These are phyloP conservation scores for Daldinia loculata DNA, from an alignment of 495 filamentous ascomycete species.

Conservation along the genomic window DNA sequence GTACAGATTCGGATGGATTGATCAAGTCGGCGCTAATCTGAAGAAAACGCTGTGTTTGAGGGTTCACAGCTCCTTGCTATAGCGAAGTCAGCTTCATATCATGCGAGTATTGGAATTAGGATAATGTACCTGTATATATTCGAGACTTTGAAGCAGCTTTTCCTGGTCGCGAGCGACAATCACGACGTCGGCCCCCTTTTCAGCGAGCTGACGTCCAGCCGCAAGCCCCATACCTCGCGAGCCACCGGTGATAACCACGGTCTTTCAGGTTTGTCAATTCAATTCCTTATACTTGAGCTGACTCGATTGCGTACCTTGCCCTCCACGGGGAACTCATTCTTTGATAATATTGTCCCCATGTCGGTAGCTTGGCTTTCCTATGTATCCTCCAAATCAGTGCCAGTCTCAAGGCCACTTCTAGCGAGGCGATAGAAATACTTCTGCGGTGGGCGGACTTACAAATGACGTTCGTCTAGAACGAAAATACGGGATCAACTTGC, in stretches of 20 bases:
- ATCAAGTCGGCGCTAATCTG: constrained; percentile 79
- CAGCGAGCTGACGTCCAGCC: constrained; percentile 71
- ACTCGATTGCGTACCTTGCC: constrained; percentile 6
- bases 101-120: neutral
- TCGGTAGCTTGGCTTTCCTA: too few species aligned
- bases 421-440: too few species aligned
- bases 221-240: constrained; percentile 83
- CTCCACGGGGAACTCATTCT: constrained; percentile 3
- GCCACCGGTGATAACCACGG: constrained; percentile 81
- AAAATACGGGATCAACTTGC: too few species aligned
- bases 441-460: too few species aligned
- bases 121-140: constrained; percentile 63
- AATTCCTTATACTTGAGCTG: neutral
- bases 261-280: constrained; percentile 48
- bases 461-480: too few species aligned
- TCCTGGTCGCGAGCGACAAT: constrained; percentile 73
- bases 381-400: too few species aligned
- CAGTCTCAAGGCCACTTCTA: too few species aligned
- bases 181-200: constrained; percentile 79
- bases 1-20: constrained; percentile 63
- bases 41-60: constrained; percentile 72
- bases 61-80: constrained; percentile 58
- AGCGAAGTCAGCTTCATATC: neutral
- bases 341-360: too few species aligned
- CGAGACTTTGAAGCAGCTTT: constrained; percentile 71